Evolutionary conservation across 345 rosid species (phyloP).

Genomic region (Conringia planisiliqua): DNA sequence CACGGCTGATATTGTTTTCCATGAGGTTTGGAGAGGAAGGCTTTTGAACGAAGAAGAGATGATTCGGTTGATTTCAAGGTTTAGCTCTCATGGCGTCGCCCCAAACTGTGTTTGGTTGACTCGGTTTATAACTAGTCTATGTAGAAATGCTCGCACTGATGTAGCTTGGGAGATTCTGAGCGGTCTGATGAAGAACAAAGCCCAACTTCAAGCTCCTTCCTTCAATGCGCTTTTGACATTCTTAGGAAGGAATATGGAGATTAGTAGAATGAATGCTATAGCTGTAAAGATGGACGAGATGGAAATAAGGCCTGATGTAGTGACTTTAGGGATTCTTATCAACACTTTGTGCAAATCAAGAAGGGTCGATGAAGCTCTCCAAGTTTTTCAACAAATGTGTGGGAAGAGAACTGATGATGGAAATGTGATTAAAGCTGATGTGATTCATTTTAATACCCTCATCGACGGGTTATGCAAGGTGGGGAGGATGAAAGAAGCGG

Average conservation of each 20-base stretch:
- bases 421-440: conserved; percentile 53
- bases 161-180: conserved; percentile 49
- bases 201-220: conserved; percentile 42
- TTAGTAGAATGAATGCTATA: conserved; percentile 52
- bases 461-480: conserved; percentile 74
- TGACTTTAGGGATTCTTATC: conserved; percentile 65
- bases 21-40: conserved; percentile 35
- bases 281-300: conserved; percentile 55
- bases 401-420: conserved; percentile 36
- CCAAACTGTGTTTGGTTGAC: conserved; percentile 45
- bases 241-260: conserved; percentile 46
- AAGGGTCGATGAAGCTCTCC: conserved; percentile 62
- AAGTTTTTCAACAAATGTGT: conserved; percentile 49
- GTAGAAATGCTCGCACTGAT: conserved; percentile 35
- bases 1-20: conserved; percentile 49
- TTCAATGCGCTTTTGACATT: conserved; percentile 61
- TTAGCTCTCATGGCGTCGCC: conserved; percentile 46
- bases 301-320: conserved; percentile 46
- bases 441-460: conserved; percentile 55
- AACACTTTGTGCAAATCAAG: conserved; percentile 57
- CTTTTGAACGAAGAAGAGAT: conserved; percentile 39
- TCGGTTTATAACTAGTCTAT: conserved; percentile 45
- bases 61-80: conserved; percentile 41
- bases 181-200: conserved; percentile 45
- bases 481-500: conserved; percentile 76